These are phyloP conservation scores for Cryptosporidium tyzzeri DNA, from an alignment of 169 alveolate species.

Conservation along the genomic window DNA sequence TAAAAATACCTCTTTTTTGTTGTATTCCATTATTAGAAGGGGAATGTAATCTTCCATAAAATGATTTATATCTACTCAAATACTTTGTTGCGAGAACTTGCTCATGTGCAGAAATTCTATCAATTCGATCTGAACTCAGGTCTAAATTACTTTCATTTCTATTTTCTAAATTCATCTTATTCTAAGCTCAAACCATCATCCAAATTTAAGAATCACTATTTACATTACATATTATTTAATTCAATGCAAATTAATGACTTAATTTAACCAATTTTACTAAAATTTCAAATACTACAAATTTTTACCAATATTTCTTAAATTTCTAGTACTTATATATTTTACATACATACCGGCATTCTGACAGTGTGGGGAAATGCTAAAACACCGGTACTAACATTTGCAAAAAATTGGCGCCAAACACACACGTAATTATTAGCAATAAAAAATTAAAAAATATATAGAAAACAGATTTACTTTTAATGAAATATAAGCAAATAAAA, in stretches of 20 bases:
- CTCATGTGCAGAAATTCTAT: conserved; percentile 41
- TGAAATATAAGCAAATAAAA: neutral
- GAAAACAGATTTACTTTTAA: neutral
- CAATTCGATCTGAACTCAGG: conserved; percentile 3
- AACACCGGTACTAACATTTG: conserved; percentile 32
- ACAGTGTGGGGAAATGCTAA: conserved; percentile 24
- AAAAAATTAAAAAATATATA: neutral
- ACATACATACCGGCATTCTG: neutral
- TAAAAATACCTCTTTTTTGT: conserved; percentile 14
- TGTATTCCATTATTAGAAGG: conserved; percentile 12
- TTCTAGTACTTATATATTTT: neutral
- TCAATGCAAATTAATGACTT: too few relatives aligned
- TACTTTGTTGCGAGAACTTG: conserved; percentile 63
- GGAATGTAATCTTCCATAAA: conserved; percentile 29
- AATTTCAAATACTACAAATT: neutral
- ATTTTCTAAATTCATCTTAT: neutral
- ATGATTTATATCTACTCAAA: conserved; percentile 58
- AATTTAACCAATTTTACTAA: neutral
- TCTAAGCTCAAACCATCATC: neutral
- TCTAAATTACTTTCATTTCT: neutral
- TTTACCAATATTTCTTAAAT: neutral
- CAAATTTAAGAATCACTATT: neutral
- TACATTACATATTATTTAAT: too few relatives aligned
- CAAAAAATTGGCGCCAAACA: conserved; percentile 1
- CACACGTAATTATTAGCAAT: neutral